Evolutionary conservation across 148 eudicot genomes (phyloP).

Genomic region (Rhododendron henanense): DNA sequence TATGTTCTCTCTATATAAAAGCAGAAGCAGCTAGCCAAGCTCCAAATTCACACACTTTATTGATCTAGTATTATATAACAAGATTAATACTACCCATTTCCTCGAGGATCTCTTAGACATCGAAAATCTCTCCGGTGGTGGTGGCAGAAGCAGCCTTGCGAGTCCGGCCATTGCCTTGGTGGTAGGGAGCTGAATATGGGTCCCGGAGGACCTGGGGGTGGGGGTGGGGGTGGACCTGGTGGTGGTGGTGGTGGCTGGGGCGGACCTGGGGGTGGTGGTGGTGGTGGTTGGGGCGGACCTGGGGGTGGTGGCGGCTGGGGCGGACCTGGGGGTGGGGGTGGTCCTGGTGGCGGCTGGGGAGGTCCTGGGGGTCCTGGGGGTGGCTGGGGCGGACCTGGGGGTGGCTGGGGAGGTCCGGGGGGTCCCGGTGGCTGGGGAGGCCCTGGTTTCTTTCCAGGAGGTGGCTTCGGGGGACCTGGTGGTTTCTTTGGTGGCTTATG

Average conservation of each 20-base stretch:
- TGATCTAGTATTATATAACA: not conserved
- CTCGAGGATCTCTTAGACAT: not conserved
- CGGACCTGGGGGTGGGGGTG: slow-evolving; percentile 15
- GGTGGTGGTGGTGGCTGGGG: slow-evolving; percentile 3
- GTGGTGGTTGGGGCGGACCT: slow-evolving; percentile 6
- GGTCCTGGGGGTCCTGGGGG: slow-evolving; percentile 19
- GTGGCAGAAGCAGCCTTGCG: not conserved
- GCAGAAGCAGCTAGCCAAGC: not conserved
- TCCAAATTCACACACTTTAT: not conserved
- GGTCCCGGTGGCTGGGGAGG: slow-evolving; percentile 9
- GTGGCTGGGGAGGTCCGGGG: not conserved
- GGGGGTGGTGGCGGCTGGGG: slow-evolving; percentile 11
- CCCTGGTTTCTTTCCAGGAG: slow-evolving; percentile 13
- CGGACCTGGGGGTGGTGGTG: slow-evolving; percentile 15
- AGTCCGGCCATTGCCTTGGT: not conserved
- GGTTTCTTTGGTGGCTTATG: slow-evolving; percentile 28
- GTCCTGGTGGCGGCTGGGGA: slow-evolving; percentile 13
- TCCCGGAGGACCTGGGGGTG: slow-evolving; percentile 13
- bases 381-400: slow-evolving; percentile 16
- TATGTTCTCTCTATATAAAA: not conserved
- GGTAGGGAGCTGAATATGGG: not conserved
- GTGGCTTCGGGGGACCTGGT: slow-evolving; percentile 5
- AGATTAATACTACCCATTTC: not conserved
- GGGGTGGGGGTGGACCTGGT: not conserved
- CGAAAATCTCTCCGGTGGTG: not conserved